Base-by-base conservation (phyloP, 805 yeast species). In the Kuraishia ogatae region DNA sequence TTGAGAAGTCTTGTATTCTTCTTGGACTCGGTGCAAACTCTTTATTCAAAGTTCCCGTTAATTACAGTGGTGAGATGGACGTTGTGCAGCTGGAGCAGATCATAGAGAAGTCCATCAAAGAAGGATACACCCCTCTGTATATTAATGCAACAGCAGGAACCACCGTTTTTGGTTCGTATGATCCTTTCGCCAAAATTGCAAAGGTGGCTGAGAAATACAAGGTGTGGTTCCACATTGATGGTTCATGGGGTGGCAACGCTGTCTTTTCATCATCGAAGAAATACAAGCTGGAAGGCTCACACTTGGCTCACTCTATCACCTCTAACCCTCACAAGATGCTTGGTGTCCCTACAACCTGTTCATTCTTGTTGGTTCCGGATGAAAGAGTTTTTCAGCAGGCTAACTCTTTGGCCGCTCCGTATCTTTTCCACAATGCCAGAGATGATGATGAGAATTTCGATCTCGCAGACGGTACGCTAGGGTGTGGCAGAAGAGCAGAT, bases 181-280 rank as follows among this genome's bases (percentile, higher is more conserved):
- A 89, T 63, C 83, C 85, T 21, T 76, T 89, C 61, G 74, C 64
- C 24, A 78, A 77, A 48, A 81, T 89, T 39, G 68, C 83, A 1
- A 63, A 56, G 1, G 66, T 89, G 1, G 82, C 91, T 17, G 71
- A 78, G 55, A 73, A 74, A 55, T 65, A 83, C 66, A 67, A 75
- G n/a, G 53, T 82, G 7, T 89, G 96, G 93, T 79, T 87, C 64
- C 96, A 89, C 66, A 80, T 89, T 48, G 96, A 89, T 69, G 96
- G 94, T 1, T 87, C 94, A 6, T 88, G 96, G 96, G 96, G 96
- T 39, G 96, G 93, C 8, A 89, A 89, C 62, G 84, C 86, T 10
- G 76, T 87, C 0, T 89, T 89, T 71, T 83, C 89, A 48, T 61
- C 66, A 0, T 71, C 60, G 11, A 80, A 82, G 54, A 67, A 64